These are phyloP conservation scores for Xerophyta viscosa DNA, from an alignment of 106 monocot species.

Conservation along the genomic window DNA sequence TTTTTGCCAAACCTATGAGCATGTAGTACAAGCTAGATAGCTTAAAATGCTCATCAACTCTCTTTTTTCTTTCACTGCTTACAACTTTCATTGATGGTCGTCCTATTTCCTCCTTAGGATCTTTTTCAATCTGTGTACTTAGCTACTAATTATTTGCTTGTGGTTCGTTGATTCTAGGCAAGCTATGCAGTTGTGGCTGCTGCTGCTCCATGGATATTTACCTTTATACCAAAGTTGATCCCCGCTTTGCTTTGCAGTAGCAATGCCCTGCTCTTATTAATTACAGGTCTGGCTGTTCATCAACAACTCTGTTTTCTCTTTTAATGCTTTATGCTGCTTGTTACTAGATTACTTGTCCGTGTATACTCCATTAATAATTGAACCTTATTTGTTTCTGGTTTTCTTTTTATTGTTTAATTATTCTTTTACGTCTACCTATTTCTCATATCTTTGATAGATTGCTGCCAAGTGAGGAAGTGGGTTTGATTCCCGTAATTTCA, in stretches of 20 bases:
- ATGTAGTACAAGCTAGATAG: background rate
- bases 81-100: no score
- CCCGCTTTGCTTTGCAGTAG: slow-evolving; percentile 75
- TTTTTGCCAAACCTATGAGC: background rate
- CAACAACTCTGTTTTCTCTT: background rate
- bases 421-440: no score
- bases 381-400: no score
- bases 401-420: no score
- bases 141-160: no score
- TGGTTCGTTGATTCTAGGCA: slow-evolving; percentile 42
- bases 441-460: background rate
- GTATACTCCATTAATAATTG: no score
- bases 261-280: slow-evolving; percentile 65
- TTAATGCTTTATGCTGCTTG: no score
- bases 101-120: no score
- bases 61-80: slow-evolving; percentile 1
- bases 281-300: slow-evolving; percentile 56
- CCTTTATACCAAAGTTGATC: slow-evolving; percentile 42
- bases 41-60: background rate
- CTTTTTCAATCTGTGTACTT: no score
- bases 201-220: slow-evolving; percentile 93
- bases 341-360: no score
- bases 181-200: slow-evolving; percentile 73
- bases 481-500: no score
- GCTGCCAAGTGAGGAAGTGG: background rate